phyloP scores from a whole-genome alignment of 768 basidiomycete genomes.

The Rubroboletus pulcherrimus region DNA sequence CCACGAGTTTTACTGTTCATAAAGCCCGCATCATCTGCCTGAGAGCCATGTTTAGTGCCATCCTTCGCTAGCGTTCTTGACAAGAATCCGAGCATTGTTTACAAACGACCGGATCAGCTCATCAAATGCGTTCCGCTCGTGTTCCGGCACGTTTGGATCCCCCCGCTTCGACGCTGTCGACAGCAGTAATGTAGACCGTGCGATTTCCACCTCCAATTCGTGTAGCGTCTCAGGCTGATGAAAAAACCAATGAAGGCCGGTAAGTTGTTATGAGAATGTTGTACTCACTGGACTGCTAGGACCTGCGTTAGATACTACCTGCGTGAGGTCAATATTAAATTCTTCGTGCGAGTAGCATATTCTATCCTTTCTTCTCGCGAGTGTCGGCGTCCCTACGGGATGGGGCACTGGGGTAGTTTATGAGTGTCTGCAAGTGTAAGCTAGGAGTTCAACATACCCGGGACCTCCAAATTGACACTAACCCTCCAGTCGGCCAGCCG shows the following conservation, averaged over 20 bases:
- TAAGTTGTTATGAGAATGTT: background rate
- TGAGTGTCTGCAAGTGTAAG: background rate
- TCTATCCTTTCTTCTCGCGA: slow-evolving; percentile 79
- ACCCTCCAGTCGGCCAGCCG: slow-evolving; percentile 86
- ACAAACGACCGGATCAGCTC: slow-evolving; percentile 90
- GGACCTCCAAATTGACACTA: slow-evolving; percentile 88
- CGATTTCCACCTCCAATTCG: slow-evolving; percentile 89
- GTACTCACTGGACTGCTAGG: slow-evolving; percentile 48
- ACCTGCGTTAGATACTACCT: slow-evolving; percentile 62
- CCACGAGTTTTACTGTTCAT: background rate
- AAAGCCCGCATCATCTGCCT: background rate
- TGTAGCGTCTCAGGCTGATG: slow-evolving; percentile 60
- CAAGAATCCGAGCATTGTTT: slow-evolving; percentile 88
- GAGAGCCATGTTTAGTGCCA: slow-evolving; percentile 31
- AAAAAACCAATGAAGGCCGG: slow-evolving; percentile 1
- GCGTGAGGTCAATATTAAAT: slow-evolving; percentile 90
- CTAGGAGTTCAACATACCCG: slow-evolving; percentile 49
- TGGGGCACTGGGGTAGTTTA: slow-evolving; percentile 49
- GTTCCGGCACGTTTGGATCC: slow-evolving; percentile 55
- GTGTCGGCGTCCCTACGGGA: slow-evolving; percentile 58
- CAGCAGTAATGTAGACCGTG: slow-evolving; percentile 67
- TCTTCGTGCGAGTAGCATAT: slow-evolving; percentile 93
- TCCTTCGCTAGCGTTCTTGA: slow-evolving; percentile 65
- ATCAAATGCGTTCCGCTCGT: slow-evolving; percentile 76
- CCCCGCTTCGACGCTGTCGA: slow-evolving; percentile 66